phyloP scores from a whole-genome alignment of 129 eudicot genomes.

The Cynara cardunculus region DNA sequence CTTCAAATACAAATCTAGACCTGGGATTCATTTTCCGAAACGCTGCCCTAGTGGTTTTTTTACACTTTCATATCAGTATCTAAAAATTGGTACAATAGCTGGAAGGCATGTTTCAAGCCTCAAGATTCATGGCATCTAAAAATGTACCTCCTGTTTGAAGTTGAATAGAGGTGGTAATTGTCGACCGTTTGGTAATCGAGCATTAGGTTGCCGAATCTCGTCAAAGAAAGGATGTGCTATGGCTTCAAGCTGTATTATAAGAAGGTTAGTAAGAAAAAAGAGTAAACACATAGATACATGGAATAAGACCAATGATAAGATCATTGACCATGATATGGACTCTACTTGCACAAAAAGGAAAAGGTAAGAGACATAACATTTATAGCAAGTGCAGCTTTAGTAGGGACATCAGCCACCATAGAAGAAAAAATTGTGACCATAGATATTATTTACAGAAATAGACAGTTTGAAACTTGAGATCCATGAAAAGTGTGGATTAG shows the following conservation, averaged over 20 bases:
- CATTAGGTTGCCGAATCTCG: constrained; percentile 87
- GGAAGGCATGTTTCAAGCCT: not conserved
- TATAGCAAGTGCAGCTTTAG: not conserved
- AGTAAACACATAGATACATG: not conserved
- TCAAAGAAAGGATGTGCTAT: constrained; percentile 94
- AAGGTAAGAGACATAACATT: not conserved
- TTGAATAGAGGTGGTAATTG: constrained; percentile 83
- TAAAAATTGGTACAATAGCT: not conserved
- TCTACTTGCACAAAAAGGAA: not conserved
- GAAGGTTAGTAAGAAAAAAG: constrained; percentile 4
- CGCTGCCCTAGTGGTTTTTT: not conserved
- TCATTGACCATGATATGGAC: not conserved
- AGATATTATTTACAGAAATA: not conserved
- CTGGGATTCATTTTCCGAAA: no score
- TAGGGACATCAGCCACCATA: not conserved
- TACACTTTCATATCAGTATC: not conserved
- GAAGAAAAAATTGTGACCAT: not conserved
- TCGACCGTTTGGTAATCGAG: constrained; percentile 77
- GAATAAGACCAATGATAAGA: not conserved
- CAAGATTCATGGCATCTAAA: not conserved
- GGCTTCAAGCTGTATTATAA: constrained; percentile 74
- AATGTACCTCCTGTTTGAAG: constrained; percentile 79
- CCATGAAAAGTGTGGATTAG: not conserved
- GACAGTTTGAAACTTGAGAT: not conserved
- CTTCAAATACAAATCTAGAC: not conserved